Percentiles rank a stretch among this genome's conserved stretches.
Evolutionary conservation across 176 grass and related monocot genomes (phyloP).

Genomic region (Typha latifolia): DNA sequence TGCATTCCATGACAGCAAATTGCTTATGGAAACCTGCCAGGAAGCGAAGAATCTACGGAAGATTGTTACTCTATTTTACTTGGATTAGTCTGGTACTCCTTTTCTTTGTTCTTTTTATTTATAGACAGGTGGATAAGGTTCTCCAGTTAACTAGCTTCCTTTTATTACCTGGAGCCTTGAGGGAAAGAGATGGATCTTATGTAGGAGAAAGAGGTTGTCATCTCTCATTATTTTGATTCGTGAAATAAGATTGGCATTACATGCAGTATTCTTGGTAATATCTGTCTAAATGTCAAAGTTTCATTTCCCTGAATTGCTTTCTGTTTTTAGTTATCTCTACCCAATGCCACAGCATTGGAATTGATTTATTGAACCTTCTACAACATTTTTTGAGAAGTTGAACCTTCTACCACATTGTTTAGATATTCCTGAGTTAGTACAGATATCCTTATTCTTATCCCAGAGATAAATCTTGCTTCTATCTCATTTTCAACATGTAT

Average conservation of each 20-base stretch:
- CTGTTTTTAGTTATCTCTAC: neutral
- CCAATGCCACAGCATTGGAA: neutral
- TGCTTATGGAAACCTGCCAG: slow-evolving; percentile 95
- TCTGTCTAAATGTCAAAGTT: neutral
- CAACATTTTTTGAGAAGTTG: too few relatives aligned
- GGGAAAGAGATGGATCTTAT: slow-evolving; percentile 19
- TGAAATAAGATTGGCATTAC: slow-evolving; percentile 14
- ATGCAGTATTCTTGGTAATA: slow-evolving; percentile 35
- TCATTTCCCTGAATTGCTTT: neutral
- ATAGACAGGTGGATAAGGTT: slow-evolving; percentile 23
- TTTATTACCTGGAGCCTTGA: slow-evolving; percentile 11
- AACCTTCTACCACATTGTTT: too few relatives aligned
- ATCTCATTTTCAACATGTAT: too few relatives aligned
- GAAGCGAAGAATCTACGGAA: slow-evolving; percentile 94
- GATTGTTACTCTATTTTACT: slow-evolving; percentile 97
- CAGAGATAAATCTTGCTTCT: too few relatives aligned
- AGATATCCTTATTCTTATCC: too few relatives aligned
- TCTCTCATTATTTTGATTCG: slow-evolving; percentile 40
- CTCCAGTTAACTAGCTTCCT: slow-evolving; percentile 21
- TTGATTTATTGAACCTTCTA: neutral
- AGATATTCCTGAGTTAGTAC: too few relatives aligned
- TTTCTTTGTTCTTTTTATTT: slow-evolving; percentile 26
- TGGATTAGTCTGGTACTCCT: slow-evolving; percentile 47
- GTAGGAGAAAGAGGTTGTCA: slow-evolving; percentile 14
- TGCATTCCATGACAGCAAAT: slow-evolving; percentile 89